Conservation (phyloP, 345 rosid species). For the Nephelium lappaceum region DNA sequence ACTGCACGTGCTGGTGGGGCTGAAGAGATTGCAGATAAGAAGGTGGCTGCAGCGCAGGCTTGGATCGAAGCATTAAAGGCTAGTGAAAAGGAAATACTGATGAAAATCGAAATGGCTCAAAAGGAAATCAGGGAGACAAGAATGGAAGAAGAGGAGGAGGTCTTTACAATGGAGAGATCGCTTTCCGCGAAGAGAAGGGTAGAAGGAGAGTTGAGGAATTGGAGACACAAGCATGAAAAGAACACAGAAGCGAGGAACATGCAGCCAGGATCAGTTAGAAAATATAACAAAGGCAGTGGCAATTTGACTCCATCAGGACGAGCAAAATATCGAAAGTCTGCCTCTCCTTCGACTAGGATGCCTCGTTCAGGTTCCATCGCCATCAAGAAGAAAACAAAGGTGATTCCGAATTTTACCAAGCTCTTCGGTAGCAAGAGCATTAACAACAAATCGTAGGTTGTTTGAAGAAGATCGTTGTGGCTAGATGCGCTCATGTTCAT, state of each 20-base stretch:
- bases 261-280: constrained; percentile 33
- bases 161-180: constrained; percentile 46
- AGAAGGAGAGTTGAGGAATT: constrained; percentile 49
- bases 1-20: constrained; percentile 64
- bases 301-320: constrained; percentile 41
- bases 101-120: constrained; percentile 56
- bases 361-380: constrained; percentile 46
- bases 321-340: constrained; percentile 42
- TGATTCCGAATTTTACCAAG: constrained; percentile 59
- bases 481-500: background rate
- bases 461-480: background rate
- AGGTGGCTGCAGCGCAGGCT: constrained; percentile 90
- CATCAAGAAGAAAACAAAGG: constrained; percentile 60
- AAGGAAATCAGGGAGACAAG: constrained; percentile 48
- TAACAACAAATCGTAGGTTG: constrained; percentile 20
- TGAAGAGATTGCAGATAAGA: constrained; percentile 79
- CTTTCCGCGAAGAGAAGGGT: constrained; percentile 50
- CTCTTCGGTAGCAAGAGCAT: constrained; percentile 48
- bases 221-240: constrained; percentile 35
- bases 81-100: constrained; percentile 66
- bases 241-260: constrained; percentile 28
- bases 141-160: constrained; percentile 59
- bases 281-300: constrained; percentile 35
- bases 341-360: constrained; percentile 46
- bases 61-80: constrained; percentile 87